These are phyloP conservation scores for Trichoderma sp. DNA, from an alignment of 2,329 filamentous ascomycete genomes.

Conservation along the genomic window DNA sequence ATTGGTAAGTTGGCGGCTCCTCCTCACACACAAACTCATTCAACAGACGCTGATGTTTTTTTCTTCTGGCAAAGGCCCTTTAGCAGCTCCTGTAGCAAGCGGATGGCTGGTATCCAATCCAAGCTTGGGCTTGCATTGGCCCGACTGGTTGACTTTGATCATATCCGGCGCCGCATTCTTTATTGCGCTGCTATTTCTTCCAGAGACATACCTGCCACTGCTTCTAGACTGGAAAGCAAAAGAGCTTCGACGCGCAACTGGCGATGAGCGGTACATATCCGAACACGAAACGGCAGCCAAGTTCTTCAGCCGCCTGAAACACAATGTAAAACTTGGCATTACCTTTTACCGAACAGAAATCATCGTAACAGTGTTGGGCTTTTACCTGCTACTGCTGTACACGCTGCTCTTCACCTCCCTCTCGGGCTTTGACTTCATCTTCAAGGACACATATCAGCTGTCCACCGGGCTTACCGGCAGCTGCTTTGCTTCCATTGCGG, in stretches of 20 bases:
- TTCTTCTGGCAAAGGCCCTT: background rate
- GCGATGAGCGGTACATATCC: constrained; percentile 48
- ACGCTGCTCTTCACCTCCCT: constrained; percentile 51
- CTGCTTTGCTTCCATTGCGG: constrained; percentile 51
- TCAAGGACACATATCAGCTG: constrained; percentile 53
- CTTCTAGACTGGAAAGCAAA: constrained; percentile 50
- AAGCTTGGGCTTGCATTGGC: background rate
- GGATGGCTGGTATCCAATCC: constrained; percentile 2
- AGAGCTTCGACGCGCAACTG: constrained; percentile 46
- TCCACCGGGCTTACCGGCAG: constrained; percentile 50
- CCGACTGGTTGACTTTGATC: constrained; percentile 7
- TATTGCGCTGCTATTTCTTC: constrained; percentile 48
- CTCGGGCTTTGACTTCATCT: constrained; percentile 56
- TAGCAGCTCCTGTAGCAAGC: background rate
- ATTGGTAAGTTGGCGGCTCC: background rate
- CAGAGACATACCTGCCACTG: constrained; percentile 55
- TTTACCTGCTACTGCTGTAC: constrained; percentile 54
- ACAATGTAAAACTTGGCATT: background rate
- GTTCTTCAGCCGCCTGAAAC: background rate
- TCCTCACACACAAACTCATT: background rate
- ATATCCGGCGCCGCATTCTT: constrained; percentile 1
- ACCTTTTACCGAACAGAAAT: constrained; percentile 12
- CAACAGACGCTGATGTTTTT: background rate
- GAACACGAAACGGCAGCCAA: background rate
- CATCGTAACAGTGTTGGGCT: constrained; percentile 50